Conservation (phyloP, 495 filamentous ascomycete genomes). For the Ascobolus immersus region DNA sequence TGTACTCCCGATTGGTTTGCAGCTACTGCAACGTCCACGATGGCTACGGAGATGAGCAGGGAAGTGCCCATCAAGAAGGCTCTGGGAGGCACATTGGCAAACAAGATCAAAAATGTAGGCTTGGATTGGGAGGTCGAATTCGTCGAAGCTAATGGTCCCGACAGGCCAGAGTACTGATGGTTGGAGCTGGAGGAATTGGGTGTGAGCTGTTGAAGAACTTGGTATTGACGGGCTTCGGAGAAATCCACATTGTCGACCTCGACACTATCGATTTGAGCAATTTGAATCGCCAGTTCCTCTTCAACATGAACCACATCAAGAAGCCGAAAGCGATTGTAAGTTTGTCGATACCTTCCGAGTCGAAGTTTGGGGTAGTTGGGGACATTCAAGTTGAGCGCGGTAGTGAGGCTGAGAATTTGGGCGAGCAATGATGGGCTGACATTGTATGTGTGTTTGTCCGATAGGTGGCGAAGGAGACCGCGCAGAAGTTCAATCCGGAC, state of each 20-base stretch:
- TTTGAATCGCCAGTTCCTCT: slow-evolving; percentile 92
- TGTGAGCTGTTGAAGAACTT: slow-evolving; percentile 97
- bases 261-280: slow-evolving; percentile 97
- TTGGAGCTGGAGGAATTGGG: slow-evolving; percentile 89
- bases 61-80: no score
- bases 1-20: no score
- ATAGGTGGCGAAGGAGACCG: slow-evolving; percentile 88
- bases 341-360: no score
- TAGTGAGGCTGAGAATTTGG: not conserved
- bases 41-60: no score
- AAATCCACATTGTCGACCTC: slow-evolving; percentile 87
- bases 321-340: slow-evolving; percentile 83
- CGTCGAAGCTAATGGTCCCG: slow-evolving; percentile 3
- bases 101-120: not conserved
- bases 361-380: no score
- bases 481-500: slow-evolving; percentile 68
- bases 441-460: no score
- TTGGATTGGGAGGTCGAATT: slow-evolving; percentile 1
- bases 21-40: no score
- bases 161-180: slow-evolving; percentile 78
- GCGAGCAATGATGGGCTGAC: not conserved
- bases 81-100: not conserved
- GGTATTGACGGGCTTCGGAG: slow-evolving; percentile 74
- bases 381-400: no score
- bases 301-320: slow-evolving; percentile 91